Conservation (phyloP, 495 filamentous ascomycete species). For the Geoglossum glabrum region DNA sequence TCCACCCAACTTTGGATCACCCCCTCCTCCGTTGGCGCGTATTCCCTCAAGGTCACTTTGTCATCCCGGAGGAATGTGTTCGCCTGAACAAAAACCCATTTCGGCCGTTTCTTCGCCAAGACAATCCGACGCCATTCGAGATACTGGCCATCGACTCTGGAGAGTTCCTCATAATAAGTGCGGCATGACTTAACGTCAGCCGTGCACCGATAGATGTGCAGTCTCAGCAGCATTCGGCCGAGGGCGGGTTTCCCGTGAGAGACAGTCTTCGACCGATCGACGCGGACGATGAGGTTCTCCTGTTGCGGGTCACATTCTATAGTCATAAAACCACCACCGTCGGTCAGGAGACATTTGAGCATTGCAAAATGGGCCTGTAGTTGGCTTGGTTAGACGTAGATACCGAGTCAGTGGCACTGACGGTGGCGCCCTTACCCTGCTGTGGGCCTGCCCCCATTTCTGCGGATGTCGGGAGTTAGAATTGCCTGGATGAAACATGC, state of each 20-base stretch:
- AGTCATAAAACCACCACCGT: constrained; percentile 61
- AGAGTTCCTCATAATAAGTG: constrained; percentile 66
- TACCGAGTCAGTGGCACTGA: too few relatives aligned
- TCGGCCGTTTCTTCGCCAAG: constrained; percentile 67
- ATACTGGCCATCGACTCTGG: constrained; percentile 54
- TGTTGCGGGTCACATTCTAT: constrained; percentile 49
- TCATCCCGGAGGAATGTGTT: constrained; percentile 53
- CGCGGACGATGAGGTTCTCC: constrained; percentile 50
- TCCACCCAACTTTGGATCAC: constrained; percentile 86
- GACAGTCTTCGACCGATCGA: constrained; percentile 73
- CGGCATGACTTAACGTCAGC: constrained; percentile 60
- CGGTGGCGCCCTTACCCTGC: constrained; percentile 17
- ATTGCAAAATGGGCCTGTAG: constrained; percentile 80
- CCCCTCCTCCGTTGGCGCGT: constrained; percentile 67
- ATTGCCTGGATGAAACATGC: too few relatives aligned
- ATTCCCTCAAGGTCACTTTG: constrained; percentile 66
- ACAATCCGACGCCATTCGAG: constrained; percentile 59
- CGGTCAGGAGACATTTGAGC: constrained; percentile 67
- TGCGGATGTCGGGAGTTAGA: constrained; percentile 15
- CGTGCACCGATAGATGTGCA: constrained; percentile 83
- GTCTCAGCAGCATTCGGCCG: constrained; percentile 70
- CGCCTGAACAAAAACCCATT: constrained; percentile 89
- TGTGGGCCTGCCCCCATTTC: constrained; percentile 92
- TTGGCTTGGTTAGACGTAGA: too few relatives aligned
- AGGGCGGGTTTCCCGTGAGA: constrained; percentile 42